Conservation (phyloP, 148 eudicot genomes). For the Vaccinium macrocarpon region DNA sequence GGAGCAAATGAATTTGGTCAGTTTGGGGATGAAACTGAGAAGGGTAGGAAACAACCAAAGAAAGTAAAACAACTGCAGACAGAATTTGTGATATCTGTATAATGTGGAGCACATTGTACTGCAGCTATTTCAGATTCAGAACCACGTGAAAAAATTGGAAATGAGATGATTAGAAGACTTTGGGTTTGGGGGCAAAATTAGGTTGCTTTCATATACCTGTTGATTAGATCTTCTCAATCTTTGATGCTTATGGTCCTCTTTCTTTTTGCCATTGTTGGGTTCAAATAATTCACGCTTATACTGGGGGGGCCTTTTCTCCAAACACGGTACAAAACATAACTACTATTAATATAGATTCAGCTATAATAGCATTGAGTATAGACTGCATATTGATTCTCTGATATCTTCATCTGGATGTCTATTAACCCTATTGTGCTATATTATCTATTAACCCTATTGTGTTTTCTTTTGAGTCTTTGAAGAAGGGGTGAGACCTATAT, state of each 20-base stretch:
- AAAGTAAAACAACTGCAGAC: conserved; percentile 68
- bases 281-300: conserved; percentile 83
- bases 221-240: background rate
- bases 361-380: background rate
- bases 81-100: conserved; percentile 78
- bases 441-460: too few relatives aligned
- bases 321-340: conserved; percentile 53
- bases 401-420: background rate
- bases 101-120: conserved; percentile 98
- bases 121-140: conserved; percentile 97
- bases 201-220: conserved; percentile 35
- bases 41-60: conserved; percentile 63
- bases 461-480: background rate
- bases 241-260: conserved; percentile 11
- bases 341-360: background rate
- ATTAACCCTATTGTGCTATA: too few relatives aligned
- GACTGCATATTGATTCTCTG: background rate
- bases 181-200: conserved; percentile 99
- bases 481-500: background rate
- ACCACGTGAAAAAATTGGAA: conserved; percentile 87
- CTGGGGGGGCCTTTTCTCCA: conserved; percentile 95
- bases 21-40: conserved; percentile 98
- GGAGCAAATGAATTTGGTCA: conserved; percentile 99
- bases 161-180: conserved; percentile 62
- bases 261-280: conserved; percentile 44